A percentile compares a stretch with the other conserved stretches of the same genome.
These are phyloP conservation scores for Bruguiera parviflora DNA, from an alignment of 345 rosid species.

Conservation along the genomic window DNA sequence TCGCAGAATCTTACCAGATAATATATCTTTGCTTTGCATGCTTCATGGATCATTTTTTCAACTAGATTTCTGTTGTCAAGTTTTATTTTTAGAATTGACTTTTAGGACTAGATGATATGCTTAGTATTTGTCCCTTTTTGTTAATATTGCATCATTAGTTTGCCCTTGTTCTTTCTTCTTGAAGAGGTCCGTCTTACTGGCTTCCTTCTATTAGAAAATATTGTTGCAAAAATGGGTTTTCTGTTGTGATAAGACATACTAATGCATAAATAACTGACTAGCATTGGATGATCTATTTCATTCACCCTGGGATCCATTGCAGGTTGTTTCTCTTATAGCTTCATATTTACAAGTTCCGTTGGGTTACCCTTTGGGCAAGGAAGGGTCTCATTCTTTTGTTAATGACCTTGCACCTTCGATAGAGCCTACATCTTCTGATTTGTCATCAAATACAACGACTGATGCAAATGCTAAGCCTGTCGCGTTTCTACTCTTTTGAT, in stretches of 20 bases:
- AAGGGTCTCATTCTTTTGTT: constrained; percentile 83
- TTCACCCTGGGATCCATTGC: constrained; percentile 29
- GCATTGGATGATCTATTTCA: background rate
- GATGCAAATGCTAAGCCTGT: constrained; percentile 40
- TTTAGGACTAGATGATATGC: no score
- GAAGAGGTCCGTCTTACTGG: background rate
- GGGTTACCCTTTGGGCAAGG: constrained; percentile 67
- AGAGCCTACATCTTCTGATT: constrained; percentile 60
- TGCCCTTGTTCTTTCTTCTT: background rate
- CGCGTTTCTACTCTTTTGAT: constrained; percentile 70
- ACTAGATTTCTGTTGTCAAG: background rate
- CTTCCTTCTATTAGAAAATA: background rate
- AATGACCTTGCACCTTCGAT: constrained; percentile 64
- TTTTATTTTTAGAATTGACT: background rate
- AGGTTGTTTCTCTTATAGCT: constrained; percentile 71
- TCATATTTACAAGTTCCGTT: constrained; percentile 74
- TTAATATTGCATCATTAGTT: background rate
- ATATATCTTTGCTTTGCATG: constrained; percentile 11
- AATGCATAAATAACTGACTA: background rate
- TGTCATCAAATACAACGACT: constrained; percentile 33
- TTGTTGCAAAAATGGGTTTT: background rate
- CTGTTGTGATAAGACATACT: background rate
- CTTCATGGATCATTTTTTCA: background rate
- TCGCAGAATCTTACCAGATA: constrained; percentile 8
- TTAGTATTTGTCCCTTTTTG: no score